phyloP scores from a whole-genome alignment of 2,329 filamentous ascomycete species.

The Cercospora sojina region DNA sequence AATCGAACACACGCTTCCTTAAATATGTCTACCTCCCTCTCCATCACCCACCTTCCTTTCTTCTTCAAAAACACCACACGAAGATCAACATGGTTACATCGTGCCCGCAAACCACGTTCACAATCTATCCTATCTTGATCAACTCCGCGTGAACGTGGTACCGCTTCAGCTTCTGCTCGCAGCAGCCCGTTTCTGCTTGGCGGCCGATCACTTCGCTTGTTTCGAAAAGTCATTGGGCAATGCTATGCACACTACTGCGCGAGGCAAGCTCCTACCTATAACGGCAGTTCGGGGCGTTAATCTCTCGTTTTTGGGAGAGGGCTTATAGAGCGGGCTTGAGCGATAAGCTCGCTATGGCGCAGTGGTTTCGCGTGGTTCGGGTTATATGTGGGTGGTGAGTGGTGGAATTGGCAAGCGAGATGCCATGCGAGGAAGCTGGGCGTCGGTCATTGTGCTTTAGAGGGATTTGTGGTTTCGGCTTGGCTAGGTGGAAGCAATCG shows the following conservation, averaged over 20 bases:
- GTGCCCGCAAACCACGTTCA: not conserved
- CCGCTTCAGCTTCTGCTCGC: constrained; percentile 1
- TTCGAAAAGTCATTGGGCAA: not conserved
- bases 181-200: constrained; percentile 4
- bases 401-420: not conserved
- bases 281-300: not conserved
- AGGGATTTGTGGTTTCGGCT: not conserved
- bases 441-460: not conserved
- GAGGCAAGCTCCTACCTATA: constrained; percentile 6
- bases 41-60: not conserved
- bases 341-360: not conserved
- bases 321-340: not conserved
- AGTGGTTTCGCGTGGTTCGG: not conserved
- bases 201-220: constrained; percentile 10
- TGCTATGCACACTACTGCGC: not conserved
- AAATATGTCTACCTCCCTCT: not conserved
- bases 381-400: not conserved
- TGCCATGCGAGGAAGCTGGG: not conserved
- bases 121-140: not conserved
- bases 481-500: not conserved
- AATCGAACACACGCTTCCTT: not conserved
- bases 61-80: not conserved
- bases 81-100: constrained; percentile 11
- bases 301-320: not conserved
- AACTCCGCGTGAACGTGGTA: constrained; percentile 5